Conservation (phyloP, 2,329 filamentous ascomycete species). For the Pseudogymnoascus sp. region DNA sequence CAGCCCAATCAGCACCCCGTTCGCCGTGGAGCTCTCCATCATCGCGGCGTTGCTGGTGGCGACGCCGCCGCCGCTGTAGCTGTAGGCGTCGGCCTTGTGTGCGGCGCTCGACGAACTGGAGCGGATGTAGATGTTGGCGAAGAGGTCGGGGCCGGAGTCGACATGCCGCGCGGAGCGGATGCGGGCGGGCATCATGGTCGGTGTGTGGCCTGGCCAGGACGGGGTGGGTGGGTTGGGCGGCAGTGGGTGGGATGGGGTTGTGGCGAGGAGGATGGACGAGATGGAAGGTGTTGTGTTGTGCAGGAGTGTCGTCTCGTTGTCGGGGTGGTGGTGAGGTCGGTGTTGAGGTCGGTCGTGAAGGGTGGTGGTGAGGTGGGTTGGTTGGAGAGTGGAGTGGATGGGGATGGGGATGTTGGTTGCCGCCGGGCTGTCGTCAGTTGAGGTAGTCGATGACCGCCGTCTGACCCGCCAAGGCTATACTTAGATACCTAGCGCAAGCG, state of each 20-base stretch:
- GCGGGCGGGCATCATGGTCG: neutral
- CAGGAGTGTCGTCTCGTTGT: neutral
- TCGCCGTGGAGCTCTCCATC: slow-evolving; percentile 38
- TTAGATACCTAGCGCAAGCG: neutral
- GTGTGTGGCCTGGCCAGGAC: neutral
- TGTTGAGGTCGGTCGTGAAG: neutral
- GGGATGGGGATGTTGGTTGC: neutral
- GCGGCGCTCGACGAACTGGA: neutral
- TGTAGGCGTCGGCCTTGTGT: neutral
- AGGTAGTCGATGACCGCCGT: neutral
- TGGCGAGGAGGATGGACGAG: neutral
- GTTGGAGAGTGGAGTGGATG: neutral
- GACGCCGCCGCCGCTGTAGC: neutral
- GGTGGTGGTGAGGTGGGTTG: neutral
- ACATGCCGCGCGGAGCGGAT: neutral
- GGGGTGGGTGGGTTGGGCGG: neutral
- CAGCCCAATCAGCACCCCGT: slow-evolving; percentile 87
- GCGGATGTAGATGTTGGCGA: neutral
- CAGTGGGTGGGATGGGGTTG: neutral
- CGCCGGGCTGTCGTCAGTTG: neutral
- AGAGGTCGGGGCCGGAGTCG: neutral
- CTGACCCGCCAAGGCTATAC: neutral
- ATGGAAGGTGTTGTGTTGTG: neutral
- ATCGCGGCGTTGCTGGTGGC: neutral
- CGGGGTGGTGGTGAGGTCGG: neutral